These are phyloP conservation scores for Alternaria triticina DNA, from an alignment of 2,329 filamentous ascomycete species.

Conservation along the genomic window DNA sequence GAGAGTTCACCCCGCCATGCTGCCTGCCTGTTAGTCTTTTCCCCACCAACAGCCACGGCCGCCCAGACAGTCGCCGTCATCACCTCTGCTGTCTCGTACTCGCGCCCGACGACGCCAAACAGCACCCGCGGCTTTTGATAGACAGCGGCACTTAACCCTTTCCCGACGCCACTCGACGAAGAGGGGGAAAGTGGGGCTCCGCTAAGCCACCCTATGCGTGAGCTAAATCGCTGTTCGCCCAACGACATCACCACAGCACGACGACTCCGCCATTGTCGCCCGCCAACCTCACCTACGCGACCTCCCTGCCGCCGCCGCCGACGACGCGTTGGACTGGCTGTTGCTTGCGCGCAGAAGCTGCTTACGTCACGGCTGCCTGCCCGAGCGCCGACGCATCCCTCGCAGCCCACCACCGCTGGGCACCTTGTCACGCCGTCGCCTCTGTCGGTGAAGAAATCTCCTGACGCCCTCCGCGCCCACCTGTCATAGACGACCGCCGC, in stretches of 20 bases:
- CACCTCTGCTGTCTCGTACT: slow-evolving; percentile 8
- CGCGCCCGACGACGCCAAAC: slow-evolving; percentile 3
- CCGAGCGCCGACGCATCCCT: slow-evolving; percentile 32
- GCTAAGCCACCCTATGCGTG: slow-evolving; percentile 35
- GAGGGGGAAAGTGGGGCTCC: slow-evolving; percentile 26
- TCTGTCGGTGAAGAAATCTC: slow-evolving; percentile 34
- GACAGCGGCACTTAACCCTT: slow-evolving; percentile 10
- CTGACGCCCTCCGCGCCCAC: slow-evolving; percentile 31
- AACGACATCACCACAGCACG: slow-evolving; percentile 31
- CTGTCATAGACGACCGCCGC: slow-evolving; percentile 25
- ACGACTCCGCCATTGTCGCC: slow-evolving; percentile 28
- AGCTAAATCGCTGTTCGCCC: slow-evolving; percentile 30
- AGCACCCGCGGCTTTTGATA: neutral
- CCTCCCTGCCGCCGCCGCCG: slow-evolving; percentile 10
- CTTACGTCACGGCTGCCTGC: slow-evolving; percentile 26
- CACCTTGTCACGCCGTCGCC: slow-evolving; percentile 31
- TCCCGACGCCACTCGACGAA: slow-evolving; percentile 26
- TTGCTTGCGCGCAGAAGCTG: slow-evolving; percentile 8
- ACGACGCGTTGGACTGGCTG: slow-evolving; percentile 12
- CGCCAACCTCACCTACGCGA: slow-evolving; percentile 8
- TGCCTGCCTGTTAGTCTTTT: slow-evolving; percentile 12
- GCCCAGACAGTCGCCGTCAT: slow-evolving; percentile 17
- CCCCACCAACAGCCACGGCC: slow-evolving; percentile 14
- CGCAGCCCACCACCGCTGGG: slow-evolving; percentile 33
- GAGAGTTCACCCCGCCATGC: slow-evolving; percentile 10